Evolutionary conservation across 1,284 basidiomycete species (phyloP), one percentile per base, ranked within the genome.

Genomic region (Fomitopsis palustris): DNA sequence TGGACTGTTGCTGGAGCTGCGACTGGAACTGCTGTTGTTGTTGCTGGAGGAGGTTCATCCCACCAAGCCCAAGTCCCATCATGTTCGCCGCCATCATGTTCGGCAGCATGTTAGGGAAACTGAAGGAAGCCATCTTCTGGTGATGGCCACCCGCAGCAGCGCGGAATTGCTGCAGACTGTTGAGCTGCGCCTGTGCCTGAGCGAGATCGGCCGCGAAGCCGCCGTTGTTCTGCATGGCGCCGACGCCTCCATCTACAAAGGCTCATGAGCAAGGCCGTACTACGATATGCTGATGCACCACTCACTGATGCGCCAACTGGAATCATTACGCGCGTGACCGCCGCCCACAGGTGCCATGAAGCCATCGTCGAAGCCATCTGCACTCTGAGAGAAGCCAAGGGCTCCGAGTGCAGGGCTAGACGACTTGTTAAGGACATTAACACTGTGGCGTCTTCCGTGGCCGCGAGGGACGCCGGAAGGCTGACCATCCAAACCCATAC

Each of bases 81-180:
- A 95, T 95, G 67, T 93, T 96, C 21, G 93, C 95, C 4, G 91
- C 94, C 87, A 93, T 93, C 85, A 94, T 90, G 71, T 96, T 95
- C 4, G 94, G 94, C 23, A 96, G 78, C 93, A 96, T 96, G 72
- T 96, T 96, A 16, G 95, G 95, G 81, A 97, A 95, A 69, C 93
- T 94, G 79, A 98, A 98, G 0, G 97, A 99, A 14, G 94, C 86
- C 84, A 96, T 95, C 80, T 97, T 96, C 70, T 93, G 88, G 74
- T 98, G 96, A 64, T 97, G 94, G 16, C 93, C 93, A 56, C 94
- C 95, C 14, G 95, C 91, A 2, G 94, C 94, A 37, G 94, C 95
- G 65, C 97, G 91, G 83, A 98, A 99, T 70, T 98, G 95, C 70
- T 97, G 94, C 53, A 99, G 81, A 67, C 96, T 96, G 69, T 95